These are phyloP conservation scores for Gelatoporia subvermispora DNA, from an alignment of 768 basidiomycete species.

Conservation along the genomic window DNA sequence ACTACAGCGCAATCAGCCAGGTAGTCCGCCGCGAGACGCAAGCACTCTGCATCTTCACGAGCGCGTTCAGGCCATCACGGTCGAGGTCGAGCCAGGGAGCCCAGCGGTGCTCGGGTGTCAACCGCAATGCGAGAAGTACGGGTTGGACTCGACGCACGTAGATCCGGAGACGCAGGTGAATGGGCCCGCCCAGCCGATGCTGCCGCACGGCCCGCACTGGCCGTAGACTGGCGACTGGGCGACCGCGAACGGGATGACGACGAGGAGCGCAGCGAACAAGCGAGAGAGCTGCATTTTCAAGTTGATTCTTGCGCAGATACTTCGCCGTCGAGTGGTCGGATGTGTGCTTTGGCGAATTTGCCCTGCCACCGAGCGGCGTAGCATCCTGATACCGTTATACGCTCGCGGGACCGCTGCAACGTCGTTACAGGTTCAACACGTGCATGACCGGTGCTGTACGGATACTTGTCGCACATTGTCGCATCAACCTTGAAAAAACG, in stretches of 20 bases:
- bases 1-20: conserved; percentile 4
- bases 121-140: not conserved
- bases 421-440: too few species aligned
- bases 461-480: too few species aligned
- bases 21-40: too few species aligned
- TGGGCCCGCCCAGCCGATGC: conserved; percentile 32
- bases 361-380: too few species aligned
- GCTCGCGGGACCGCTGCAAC: too few species aligned
- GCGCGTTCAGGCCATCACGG: conserved; percentile 25
- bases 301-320: too few species aligned
- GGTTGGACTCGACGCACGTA: not conserved
- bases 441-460: too few species aligned
- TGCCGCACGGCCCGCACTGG: conserved; percentile 33
- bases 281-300: conserved; percentile 17
- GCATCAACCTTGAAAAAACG: too few species aligned
- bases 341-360: too few species aligned
- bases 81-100: conserved; percentile 1
- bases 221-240: conserved; percentile 24
- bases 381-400: too few species aligned
- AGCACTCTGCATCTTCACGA: conserved; percentile 28
- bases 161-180: conserved; percentile 37
- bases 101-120: not conserved
- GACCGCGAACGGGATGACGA: conserved; percentile 18
- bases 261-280: conserved; percentile 25
- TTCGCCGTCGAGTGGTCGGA: too few species aligned